Conservation (phyloP, 176 grass and related monocot species). For the Bromus sterilis region DNA sequence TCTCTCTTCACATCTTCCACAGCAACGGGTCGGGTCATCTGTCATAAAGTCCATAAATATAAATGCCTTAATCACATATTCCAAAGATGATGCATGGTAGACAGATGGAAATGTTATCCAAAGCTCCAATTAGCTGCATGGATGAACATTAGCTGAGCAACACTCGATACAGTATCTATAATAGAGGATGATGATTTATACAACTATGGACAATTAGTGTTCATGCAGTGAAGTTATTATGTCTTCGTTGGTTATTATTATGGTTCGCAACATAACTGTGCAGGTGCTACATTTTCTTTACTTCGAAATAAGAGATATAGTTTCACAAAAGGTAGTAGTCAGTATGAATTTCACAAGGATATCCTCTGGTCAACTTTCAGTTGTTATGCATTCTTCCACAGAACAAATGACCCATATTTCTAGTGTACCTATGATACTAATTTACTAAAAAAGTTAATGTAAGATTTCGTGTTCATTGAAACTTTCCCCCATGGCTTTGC, state of each 20-base stretch:
- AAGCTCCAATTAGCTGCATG: not conserved
- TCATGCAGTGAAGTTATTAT: not conserved
- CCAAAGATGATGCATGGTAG: not conserved
- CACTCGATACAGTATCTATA: not conserved
- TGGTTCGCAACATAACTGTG: not conserved
- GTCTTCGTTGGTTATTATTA: not conserved
- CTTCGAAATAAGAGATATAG: not conserved
- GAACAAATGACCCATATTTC: not conserved
- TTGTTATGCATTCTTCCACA: slow-evolving; percentile 1
- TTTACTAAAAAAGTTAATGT: not conserved
- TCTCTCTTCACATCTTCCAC: slow-evolving; percentile 88
- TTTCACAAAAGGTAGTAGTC: not conserved
- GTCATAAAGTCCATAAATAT: slow-evolving; percentile 20
- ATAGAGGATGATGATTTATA: not conserved
- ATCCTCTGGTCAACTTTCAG: not conserved
- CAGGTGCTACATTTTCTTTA: not conserved
- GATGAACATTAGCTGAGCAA: not conserved
- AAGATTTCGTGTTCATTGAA: not conserved
- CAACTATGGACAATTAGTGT: not conserved
- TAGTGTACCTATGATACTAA: not conserved
- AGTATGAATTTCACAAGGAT: slow-evolving; percentile 3
- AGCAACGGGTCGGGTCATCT: slow-evolving; percentile 74
- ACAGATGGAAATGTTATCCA: slow-evolving; percentile 7
- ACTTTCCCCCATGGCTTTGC: not conserved
- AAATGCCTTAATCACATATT: slow-evolving; percentile 12